Evolutionary conservation across 768 basidiomycete species (phyloP).

Genomic region (Lentinula edodes): DNA sequence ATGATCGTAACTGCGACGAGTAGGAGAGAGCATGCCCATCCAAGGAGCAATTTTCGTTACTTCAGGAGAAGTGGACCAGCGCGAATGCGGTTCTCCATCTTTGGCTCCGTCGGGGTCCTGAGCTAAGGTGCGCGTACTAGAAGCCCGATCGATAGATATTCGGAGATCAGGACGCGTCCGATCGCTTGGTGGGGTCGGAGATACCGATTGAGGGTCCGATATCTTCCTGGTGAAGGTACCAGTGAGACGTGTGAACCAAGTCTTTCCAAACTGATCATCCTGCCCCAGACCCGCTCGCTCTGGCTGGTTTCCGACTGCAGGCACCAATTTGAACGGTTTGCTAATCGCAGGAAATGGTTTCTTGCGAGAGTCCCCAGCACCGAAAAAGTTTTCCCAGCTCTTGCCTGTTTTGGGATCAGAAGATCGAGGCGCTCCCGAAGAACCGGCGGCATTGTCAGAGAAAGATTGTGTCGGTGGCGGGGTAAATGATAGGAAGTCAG

Average conservation of each 20-base stretch:
- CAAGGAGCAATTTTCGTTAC: slow-evolving; percentile 21
- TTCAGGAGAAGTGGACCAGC: slow-evolving; percentile 34
- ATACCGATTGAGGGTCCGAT: slow-evolving; percentile 9
- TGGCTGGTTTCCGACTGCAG: slow-evolving; percentile 28
- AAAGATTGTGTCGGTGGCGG: slow-evolving; percentile 32
- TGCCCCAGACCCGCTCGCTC: slow-evolving; percentile 7
- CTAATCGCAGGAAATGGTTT: slow-evolving; percentile 18
- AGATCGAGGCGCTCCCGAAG: background rate
- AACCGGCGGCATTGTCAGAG: slow-evolving; percentile 16
- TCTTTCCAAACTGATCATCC: slow-evolving; percentile 11
- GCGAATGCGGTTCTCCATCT: slow-evolving; percentile 23
- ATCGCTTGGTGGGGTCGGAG: slow-evolving; percentile 5
- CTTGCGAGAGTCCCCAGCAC: slow-evolving; percentile 15
- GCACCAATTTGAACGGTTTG: slow-evolving; percentile 37
- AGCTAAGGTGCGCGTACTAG: slow-evolving; percentile 25
- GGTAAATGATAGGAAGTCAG: slow-evolving; percentile 40
- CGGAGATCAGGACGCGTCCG: slow-evolving; percentile 30
- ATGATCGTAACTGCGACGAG: slow-evolving; percentile 16
- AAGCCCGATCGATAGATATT: slow-evolving; percentile 38
- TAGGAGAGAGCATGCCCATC: slow-evolving; percentile 25
- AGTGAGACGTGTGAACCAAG: slow-evolving; percentile 24
- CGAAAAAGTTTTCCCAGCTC: slow-evolving; percentile 43
- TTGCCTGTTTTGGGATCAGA: slow-evolving; percentile 27
- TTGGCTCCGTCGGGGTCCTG: slow-evolving; percentile 11
- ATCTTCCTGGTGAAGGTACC: slow-evolving; percentile 18